phyloP scores from a whole-genome alignment of 169 alveolate species.

The Pseudocohnilembus persalinus region DNA sequence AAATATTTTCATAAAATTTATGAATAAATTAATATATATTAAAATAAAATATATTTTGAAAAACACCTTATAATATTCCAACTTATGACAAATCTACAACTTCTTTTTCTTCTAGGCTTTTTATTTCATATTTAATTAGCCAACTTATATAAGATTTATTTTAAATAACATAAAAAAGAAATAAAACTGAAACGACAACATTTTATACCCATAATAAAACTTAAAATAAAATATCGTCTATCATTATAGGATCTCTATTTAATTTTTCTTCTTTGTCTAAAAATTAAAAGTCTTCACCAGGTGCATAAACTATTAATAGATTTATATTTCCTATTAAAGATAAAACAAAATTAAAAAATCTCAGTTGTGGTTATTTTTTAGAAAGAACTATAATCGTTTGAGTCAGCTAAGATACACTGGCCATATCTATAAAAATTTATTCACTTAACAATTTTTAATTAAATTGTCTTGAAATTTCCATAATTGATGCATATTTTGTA shows the following conservation, averaged over 20 bases:
- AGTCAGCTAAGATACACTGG: not conserved
- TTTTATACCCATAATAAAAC: not conserved
- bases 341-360: not conserved
- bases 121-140: not conserved
- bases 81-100: not conserved
- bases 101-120: not conserved
- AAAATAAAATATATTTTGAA: no score
- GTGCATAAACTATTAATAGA: not conserved
- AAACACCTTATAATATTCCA: no score
- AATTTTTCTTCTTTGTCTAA: not conserved
- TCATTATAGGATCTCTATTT: not conserved
- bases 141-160: not conserved
- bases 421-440: not conserved
- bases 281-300: not conserved
- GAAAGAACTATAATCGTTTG: not conserved
- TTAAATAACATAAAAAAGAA: no score
- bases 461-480: not conserved
- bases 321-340: not conserved
- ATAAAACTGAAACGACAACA: not conserved
- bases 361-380: not conserved
- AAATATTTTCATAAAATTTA: no score
- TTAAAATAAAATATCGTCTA: not conserved
- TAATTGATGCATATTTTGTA: not conserved
- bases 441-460: not conserved
- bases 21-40: no score